Base-by-base conservation (phyloP, 2,329 filamentous ascomycete species). In the Fulvia fulva region DNA sequence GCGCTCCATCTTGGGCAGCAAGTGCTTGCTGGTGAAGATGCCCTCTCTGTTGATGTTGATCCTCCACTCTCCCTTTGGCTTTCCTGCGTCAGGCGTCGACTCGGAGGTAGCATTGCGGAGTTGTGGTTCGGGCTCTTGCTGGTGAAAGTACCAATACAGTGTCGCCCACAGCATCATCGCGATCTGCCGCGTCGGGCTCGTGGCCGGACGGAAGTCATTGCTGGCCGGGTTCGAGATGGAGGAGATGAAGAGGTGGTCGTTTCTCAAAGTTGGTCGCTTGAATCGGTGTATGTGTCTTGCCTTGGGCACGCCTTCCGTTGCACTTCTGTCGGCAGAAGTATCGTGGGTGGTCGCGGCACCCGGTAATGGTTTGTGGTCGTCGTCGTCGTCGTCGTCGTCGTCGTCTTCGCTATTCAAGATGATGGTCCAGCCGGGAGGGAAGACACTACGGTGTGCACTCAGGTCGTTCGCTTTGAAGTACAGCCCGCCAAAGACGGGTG, bases 161-260 rank as follows among this genome's bases (percentile, higher is more conserved):
- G 91, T 92, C 32, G 91, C 86, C 90, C 91, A 97, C 6, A 97
- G 81, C 88, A 97, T 96, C 90, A 97, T 91, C 65, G 93, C 93
- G 60, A 96, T 90, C 76, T 96, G 90, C 46, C 92, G 82, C 0
- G 91, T 94, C 0, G 90, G 90, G 61, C 91, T 96, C 14, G 81
- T 85, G 1, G 88, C 83, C 0, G 90, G 85, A 70, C 89, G 90
- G 77, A 88, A 95, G 51, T 96, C 91, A 70, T 77, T 84, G 72
- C 81, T 89, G 51, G 88, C 88, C 0, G 93, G 91, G 65, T 89
- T 90, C 51, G 90, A 93, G 62, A 96, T 91, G 61, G 90, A 93
- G 3, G 91, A 96, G 67, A 97, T 93, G 77, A 92, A 97, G 57
- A 97, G 80, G 67, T 85, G 87, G 74, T 97, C 93, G 71, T 86